A percentile compares a stretch with the other conserved stretches of the same genome.
These are phyloP conservation scores for Hirschfeldia incana DNA, from an alignment of 345 rosid species.

Conservation along the genomic window DNA sequence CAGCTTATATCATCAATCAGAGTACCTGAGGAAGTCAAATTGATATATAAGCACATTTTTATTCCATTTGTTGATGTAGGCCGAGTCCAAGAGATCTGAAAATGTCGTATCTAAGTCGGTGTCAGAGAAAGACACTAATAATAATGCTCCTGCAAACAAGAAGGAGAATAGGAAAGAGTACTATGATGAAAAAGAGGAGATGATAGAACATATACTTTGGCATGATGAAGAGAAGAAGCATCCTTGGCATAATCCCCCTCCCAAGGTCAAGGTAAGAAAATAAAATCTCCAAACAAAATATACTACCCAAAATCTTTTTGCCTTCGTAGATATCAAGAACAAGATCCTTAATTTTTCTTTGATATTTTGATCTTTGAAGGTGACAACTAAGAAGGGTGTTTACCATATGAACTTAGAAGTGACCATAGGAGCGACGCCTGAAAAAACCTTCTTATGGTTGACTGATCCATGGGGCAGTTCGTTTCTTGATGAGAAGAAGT, in stretches of 20 bases:
- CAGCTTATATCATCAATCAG: neutral
- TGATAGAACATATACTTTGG: neutral
- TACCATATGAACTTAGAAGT: neutral
- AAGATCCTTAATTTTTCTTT: neutral
- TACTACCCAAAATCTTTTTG: neutral
- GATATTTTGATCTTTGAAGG: neutral
- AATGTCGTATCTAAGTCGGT: neutral
- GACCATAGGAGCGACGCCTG: neutral
- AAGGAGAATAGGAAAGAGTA: neutral
- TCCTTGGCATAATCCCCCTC: neutral
- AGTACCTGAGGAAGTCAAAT: neutral
- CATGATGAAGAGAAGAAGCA: neutral
- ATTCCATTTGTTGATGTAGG: neutral
- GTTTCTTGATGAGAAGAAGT: neutral
- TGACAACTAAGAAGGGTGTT: neutral
- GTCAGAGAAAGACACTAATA: neutral
- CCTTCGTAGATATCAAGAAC: neutral
- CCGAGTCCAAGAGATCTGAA: neutral
- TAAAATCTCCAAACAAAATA: neutral
- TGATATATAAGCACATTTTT: neutral
- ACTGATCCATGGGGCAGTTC: neutral
- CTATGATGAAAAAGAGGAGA: neutral
- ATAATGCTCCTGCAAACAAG: neutral
- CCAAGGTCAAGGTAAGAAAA: neutral
- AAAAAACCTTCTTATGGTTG: neutral